These are phyloP conservation scores for Diospyros kaki DNA, from an alignment of 148 eudicot genomes.

Conservation along the genomic window DNA sequence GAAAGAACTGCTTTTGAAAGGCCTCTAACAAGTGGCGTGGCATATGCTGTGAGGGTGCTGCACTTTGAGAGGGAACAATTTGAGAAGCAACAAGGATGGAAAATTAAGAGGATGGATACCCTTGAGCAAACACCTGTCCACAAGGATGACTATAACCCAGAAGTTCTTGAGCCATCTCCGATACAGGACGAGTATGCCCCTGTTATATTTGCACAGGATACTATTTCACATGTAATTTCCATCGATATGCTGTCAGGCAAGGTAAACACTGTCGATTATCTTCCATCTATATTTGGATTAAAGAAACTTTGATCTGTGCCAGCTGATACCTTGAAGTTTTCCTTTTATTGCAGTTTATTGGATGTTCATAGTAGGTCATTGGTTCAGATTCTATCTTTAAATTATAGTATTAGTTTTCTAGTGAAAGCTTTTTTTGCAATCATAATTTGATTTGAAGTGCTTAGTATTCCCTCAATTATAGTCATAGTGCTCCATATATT, in stretches of 20 bases:
- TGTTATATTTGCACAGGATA: slow-evolving; percentile 97
- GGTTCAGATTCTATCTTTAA: slow-evolving; percentile 1
- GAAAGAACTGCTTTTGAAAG: slow-evolving; percentile 95
- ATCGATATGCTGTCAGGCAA: slow-evolving; percentile 87
- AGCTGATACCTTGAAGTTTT: not conserved
- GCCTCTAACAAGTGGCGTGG: slow-evolving; percentile 95
- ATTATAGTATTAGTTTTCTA: not conserved
- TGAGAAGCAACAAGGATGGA: slow-evolving; percentile 89
- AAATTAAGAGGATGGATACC: slow-evolving; percentile 74
- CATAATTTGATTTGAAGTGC: not conserved
- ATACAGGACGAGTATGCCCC: slow-evolving; percentile 91
- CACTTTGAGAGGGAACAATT: slow-evolving; percentile 83
- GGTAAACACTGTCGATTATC: slow-evolving; percentile 30
- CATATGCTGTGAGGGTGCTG: slow-evolving; percentile 95
- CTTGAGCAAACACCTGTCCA: slow-evolving; percentile 66
- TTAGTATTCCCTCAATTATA: not conserved
- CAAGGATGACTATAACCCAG: slow-evolving; percentile 58
- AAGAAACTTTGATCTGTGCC: not conserved
- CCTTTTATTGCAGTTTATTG: not conserved
- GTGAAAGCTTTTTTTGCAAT: not conserved
- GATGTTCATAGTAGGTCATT: not conserved
- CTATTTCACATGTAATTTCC: slow-evolving; percentile 76
- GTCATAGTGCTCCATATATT: too few species aligned
- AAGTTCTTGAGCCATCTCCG: slow-evolving; percentile 68
- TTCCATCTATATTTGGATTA: not conserved